Conservation (phyloP, 2,329 filamentous ascomycete species). For the Beauveria bassiana region DNA sequence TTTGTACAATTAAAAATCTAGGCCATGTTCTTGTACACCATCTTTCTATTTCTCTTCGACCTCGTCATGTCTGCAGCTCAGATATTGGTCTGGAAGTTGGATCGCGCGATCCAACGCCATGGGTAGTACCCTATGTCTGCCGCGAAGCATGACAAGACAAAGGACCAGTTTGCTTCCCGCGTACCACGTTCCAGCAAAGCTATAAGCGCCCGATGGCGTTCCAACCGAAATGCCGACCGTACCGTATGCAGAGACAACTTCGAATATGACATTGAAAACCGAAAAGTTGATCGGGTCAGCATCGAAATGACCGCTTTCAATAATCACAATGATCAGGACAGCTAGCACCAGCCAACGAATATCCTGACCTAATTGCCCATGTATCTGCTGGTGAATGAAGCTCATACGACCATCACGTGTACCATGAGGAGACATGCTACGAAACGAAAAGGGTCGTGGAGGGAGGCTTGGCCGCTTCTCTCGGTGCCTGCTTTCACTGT, state of each 20-base stretch:
- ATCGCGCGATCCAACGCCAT: conserved; percentile 49
- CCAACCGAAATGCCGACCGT: conserved; percentile 55
- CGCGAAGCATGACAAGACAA: conserved; percentile 48
- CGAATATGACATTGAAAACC: conserved; percentile 54
- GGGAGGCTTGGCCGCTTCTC: not conserved
- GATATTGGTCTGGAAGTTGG: conserved; percentile 30
- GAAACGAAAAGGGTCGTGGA: not conserved
- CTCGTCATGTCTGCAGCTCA: conserved; percentile 22
- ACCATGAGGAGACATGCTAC: not conserved
- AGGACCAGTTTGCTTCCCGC: conserved; percentile 50
- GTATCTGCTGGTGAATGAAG: conserved; percentile 49
- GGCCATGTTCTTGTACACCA: not conserved
- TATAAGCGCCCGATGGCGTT: conserved; percentile 44
- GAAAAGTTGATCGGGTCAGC: conserved; percentile 44
- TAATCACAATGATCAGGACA: conserved; percentile 50
- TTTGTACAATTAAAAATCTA: too few relatives aligned
- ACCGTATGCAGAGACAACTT: conserved; percentile 50
- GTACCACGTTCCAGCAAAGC: conserved; percentile 47
- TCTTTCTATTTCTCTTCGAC: not conserved
- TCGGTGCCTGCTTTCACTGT: not conserved
- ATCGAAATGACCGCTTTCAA: conserved; percentile 49
- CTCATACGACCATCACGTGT: conserved; percentile 30
- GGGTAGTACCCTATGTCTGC: conserved; percentile 48
- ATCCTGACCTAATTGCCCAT: conserved; percentile 59
- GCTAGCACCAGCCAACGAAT: conserved; percentile 58